Evolutionary conservation across 2,329 filamentous ascomycete genomes (phyloP), one percentile per base, ranked within the genome.

Genomic region (Penicillium sclerotigenum): DNA sequence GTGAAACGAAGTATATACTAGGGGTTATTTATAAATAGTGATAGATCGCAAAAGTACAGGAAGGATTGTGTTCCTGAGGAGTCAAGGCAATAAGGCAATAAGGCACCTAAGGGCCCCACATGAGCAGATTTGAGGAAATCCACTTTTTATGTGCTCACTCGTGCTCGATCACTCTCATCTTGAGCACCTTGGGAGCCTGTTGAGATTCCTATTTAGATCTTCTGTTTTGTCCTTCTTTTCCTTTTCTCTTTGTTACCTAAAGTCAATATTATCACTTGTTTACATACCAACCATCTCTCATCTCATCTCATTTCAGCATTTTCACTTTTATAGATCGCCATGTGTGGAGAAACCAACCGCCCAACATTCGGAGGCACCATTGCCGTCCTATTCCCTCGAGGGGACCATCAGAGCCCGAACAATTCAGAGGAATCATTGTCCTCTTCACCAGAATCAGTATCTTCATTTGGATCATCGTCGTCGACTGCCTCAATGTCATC

Each of bases 341-440:
- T 78, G 20, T 84, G 84, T 5, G 77, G 71, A 14, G 56, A 65
- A 0, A 80, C 80, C 10, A 65, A 70, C 47, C 85, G 68, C 22
- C 81, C 65, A 14, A 81, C 81, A 26, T 78, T 65, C 26, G 73
- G 70, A 31, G 65, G 68, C 11, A 68, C 65, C 42, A 72, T 73
- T 52, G 71, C 71, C 31, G 67, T 73, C 40, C 64, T 73, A 16
- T 72, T 69, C 43, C 69, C 69, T 3, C 56, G 22, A 7, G 49
- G 59, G 2, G 53, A 50, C 16, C 26, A 16, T 4, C 24, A 51
- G 7, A 47, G 29, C 16, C 55, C 56, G 3, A 53, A 22, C 16
- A 2, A 18, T 8, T 51, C 54, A 20, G 59, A 62, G 14, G 7
- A 24, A 36, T 64, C 60, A 2, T 55, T 59, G 0, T 63, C 64